These are phyloP conservation scores for Colletotrichum cordylinicola DNA, from an alignment of 2,329 filamentous ascomycete species.

Conservation along the genomic window DNA sequence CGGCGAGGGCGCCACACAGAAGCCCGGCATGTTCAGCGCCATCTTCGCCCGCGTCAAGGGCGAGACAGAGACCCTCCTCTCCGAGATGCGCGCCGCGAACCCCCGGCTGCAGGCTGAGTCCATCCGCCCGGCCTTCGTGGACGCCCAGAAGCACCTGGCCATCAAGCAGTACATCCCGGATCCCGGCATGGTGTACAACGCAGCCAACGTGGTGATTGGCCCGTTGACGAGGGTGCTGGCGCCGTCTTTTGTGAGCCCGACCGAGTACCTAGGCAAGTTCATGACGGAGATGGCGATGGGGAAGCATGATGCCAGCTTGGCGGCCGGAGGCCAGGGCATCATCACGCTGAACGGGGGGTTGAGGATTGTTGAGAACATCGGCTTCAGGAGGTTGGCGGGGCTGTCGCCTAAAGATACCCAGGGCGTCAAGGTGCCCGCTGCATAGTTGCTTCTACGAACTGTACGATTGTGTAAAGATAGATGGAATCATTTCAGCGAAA, in stretches of 20 bases:
- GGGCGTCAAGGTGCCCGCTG: background rate
- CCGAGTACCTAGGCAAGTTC: slow-evolving; percentile 47
- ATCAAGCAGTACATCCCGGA: slow-evolving; percentile 48
- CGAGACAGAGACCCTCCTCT: slow-evolving; percentile 64
- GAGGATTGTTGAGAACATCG: slow-evolving; percentile 39
- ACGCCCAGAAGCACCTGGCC: slow-evolving; percentile 46
- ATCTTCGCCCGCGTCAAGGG: slow-evolving; percentile 72
- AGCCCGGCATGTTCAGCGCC: slow-evolving; percentile 59
- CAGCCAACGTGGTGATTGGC: slow-evolving; percentile 24
- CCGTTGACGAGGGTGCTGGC: slow-evolving; percentile 27
- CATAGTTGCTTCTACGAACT: background rate
- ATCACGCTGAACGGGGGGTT: slow-evolving; percentile 37
- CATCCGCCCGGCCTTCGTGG: slow-evolving; percentile 66
- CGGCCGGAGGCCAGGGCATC: slow-evolving; percentile 32
- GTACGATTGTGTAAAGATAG: background rate
- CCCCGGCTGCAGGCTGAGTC: slow-evolving; percentile 59
- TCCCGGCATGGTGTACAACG: slow-evolving; percentile 23
- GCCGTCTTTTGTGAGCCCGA: slow-evolving; percentile 43
- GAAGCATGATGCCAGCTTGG: slow-evolving; percentile 29
- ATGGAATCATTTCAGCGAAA: background rate
- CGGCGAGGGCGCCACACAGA: slow-evolving; percentile 64
- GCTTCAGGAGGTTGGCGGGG: slow-evolving; percentile 38
- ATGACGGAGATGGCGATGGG: slow-evolving; percentile 53
- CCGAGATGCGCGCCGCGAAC: slow-evolving; percentile 52
- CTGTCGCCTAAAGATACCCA: slow-evolving; percentile 6